These are phyloP conservation scores for Fusarium sp. DNA, from an alignment of 2,329 filamentous ascomycete species.

Conservation along the genomic window DNA sequence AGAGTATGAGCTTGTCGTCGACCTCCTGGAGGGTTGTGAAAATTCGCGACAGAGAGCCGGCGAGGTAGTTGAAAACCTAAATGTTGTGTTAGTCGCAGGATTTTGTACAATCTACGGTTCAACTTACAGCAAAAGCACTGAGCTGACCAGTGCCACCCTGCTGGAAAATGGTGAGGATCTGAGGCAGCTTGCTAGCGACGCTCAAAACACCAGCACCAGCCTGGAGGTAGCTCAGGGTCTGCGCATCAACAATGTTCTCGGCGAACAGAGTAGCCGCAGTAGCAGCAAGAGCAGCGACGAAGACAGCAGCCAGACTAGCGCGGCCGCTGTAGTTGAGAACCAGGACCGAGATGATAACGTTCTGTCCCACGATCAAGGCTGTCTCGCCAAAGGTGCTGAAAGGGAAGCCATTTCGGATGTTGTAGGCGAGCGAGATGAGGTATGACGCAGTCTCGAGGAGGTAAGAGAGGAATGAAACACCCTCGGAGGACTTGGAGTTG, in stretches of 20 bases:
- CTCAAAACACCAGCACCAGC: constrained; percentile 85
- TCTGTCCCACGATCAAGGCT: constrained; percentile 90
- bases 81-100: constrained; percentile 1
- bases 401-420: constrained; percentile 88
- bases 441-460: constrained; percentile 90
- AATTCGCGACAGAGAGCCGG: constrained; percentile 91
- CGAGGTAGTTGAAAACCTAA: constrained; percentile 98
- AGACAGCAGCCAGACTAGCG: constrained; percentile 76
- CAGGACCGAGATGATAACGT: constrained; percentile 87
- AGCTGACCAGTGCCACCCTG: constrained; percentile 94
- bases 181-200: constrained; percentile 91
- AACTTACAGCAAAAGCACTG: constrained; percentile 91
- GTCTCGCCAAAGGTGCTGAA: constrained; percentile 98
- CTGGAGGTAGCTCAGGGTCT: constrained; percentile 80
- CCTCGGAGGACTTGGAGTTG: constrained; percentile 81
- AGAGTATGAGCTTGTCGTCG: constrained; percentile 94
- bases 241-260: constrained; percentile 73
- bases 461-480: constrained; percentile 91
- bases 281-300: constrained; percentile 81
- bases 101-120: accelerated
- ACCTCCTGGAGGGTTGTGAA: constrained; percentile 99
- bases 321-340: constrained; percentile 87
- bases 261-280: constrained; percentile 78
- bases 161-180: constrained; percentile 88
- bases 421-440: constrained; percentile 92